Conservation (phyloP, 2,329 filamentous ascomycete genomes). For the Colletotrichum australisinense region DNA sequence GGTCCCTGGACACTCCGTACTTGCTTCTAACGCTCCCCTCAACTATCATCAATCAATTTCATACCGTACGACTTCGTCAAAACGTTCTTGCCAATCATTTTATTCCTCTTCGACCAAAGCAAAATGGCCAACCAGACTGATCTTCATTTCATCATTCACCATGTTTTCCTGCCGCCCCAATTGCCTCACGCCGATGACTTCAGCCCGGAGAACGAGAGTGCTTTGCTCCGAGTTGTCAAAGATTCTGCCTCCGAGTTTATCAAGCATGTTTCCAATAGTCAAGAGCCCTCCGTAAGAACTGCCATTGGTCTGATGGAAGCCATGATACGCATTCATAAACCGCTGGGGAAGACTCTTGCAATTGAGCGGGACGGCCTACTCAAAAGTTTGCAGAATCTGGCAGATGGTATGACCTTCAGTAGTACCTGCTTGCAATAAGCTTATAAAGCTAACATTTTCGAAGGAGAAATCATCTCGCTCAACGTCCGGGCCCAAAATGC, state of each 20-base stretch:
- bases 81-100: too few relatives aligned
- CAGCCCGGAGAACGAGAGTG: not conserved
- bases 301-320: not conserved
- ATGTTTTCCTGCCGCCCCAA: not conserved
- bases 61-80: too few relatives aligned
- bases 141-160: not conserved
- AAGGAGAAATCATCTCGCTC: slow-evolving; percentile 40
- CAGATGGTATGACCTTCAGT: not conserved
- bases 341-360: not conserved
- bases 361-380: not conserved
- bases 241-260: not conserved
- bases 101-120: too few relatives aligned
- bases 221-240: not conserved
- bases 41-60: too few relatives aligned
- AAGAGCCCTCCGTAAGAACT: not conserved
- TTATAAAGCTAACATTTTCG: not conserved
- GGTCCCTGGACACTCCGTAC: too few relatives aligned
- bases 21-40: too few relatives aligned
- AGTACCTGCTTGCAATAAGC: not conserved
- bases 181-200: not conserved
- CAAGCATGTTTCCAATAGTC: not conserved
- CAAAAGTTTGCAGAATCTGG: not conserved
- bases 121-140: too few relatives aligned
- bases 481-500: slow-evolving; percentile 49
- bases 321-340: not conserved